These are phyloP conservation scores for Cordyceps pruinosa DNA, from an alignment of 2,329 filamentous ascomycete genomes.

Conservation along the genomic window DNA sequence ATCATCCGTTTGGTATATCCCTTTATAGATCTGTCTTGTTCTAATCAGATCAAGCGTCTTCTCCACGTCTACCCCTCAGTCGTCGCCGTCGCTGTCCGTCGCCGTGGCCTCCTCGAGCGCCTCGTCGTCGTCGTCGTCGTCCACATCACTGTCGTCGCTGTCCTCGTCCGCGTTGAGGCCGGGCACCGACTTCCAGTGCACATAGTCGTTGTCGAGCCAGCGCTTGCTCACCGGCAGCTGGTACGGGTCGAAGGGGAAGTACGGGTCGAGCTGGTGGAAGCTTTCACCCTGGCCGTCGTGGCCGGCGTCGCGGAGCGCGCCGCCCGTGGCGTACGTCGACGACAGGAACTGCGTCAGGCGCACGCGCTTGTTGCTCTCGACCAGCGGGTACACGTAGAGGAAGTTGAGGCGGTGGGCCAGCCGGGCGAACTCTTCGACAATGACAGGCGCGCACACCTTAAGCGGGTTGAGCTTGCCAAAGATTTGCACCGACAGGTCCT, in stretches of 20 bases:
- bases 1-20: not conserved
- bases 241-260: slow-evolving; percentile 97
- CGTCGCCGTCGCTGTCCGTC: slow-evolving; percentile 41
- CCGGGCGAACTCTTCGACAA: slow-evolving; percentile 86
- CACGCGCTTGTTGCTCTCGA: slow-evolving; percentile 89
- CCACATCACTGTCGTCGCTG: slow-evolving; percentile 47
- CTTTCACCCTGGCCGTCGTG: slow-evolving; percentile 58
- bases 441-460: slow-evolving; percentile 85
- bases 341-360: slow-evolving; percentile 65
- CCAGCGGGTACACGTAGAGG: slow-evolving; percentile 79
- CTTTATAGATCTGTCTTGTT: not conserved
- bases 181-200: slow-evolving; percentile 69
- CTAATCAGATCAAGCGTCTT: not conserved
- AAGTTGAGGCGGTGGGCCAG: slow-evolving; percentile 80
- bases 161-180: slow-evolving; percentile 57
- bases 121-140: slow-evolving; percentile 36
- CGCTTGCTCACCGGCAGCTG: slow-evolving; percentile 77
- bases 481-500: slow-evolving; percentile 69
- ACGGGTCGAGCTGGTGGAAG: slow-evolving; percentile 80
- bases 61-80: slow-evolving; percentile 27
- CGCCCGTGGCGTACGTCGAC: slow-evolving; percentile 48
- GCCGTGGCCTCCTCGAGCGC: slow-evolving; percentile 44
- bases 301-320: slow-evolving; percentile 44
- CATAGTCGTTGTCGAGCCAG: slow-evolving; percentile 82
- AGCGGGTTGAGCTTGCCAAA: slow-evolving; percentile 88